Conservation (phyloP, 441 rosid genomes). For the Jatropha multifida region DNA sequence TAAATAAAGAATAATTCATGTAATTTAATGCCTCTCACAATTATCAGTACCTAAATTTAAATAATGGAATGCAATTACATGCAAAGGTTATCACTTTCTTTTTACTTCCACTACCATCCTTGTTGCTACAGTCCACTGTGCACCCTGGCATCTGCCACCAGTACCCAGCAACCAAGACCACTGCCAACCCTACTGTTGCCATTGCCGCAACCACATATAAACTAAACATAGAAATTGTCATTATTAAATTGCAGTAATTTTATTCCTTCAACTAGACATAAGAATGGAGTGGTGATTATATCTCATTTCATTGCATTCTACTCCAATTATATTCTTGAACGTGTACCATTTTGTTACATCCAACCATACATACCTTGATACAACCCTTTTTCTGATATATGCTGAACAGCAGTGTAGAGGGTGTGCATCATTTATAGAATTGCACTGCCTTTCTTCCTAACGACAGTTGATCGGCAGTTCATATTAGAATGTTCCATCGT, state of each 20-base stretch:
- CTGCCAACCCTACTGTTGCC: not conserved
- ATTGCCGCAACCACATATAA: not conserved
- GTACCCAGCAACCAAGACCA: not conserved
- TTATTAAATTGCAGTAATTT: not conserved
- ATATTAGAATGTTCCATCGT: not conserved
- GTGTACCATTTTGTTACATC: not conserved
- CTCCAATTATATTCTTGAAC: not conserved
- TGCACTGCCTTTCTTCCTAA: not conserved
- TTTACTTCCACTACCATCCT: not conserved
- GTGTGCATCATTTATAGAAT: not conserved
- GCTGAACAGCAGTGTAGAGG: not conserved
- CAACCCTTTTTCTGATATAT: not conserved
- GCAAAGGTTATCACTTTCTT: not conserved
- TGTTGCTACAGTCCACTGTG: not conserved
- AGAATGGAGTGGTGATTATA: not conserved
- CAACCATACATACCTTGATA: not conserved
- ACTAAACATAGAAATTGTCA: not conserved
- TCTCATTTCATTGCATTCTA: not conserved
- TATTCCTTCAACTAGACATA: not conserved
- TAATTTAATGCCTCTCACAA: not conserved
- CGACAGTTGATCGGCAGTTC: not conserved
- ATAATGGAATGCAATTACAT: not conserved
- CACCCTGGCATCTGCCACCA: not conserved
- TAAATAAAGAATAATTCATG: not conserved
- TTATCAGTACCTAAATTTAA: not conserved